Evolutionary conservation across 352 stramenopile species (phyloP), one percentile per base, ranked within the genome.

Genomic region (Phytophthora ohioensis): DNA sequence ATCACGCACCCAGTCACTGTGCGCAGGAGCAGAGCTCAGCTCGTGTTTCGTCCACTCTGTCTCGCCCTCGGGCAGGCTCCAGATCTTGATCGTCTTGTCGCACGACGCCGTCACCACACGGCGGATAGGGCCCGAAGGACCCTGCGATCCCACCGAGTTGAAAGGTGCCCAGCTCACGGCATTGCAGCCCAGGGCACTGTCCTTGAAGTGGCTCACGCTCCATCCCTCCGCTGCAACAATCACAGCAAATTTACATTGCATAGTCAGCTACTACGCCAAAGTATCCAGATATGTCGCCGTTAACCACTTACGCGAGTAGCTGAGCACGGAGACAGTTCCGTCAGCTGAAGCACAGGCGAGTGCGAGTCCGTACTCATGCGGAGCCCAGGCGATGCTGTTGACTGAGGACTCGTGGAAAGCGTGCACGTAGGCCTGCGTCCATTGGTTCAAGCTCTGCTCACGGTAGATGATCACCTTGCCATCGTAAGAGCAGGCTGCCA

Each of bases 401-500:
- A 99, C 96, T 71, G 70, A 95, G 63, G 87, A 84, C 48, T 97
- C 82, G 78, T 96, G 88, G 71, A 96, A 95, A 42, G 76, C 75
- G 73, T 97, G 89, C 70, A 93, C 80, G 76, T 99, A 97, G 27
- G 98, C 82, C 51, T 97, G 75, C 45, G 82, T 91, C 97, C 97
- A 99, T 70, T 98, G 88, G 70, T 97, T 94, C 38, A 95, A 80
- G 47, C 90, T 89, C 64, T 93, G 88, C 83, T 99, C 97, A 27
- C 93, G 88, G 84, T 98, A 98, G 72, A 99, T 98, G 62, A 99
- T 93, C 3, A 99, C 97, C 55, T 97, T 98, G 57, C 96, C 95
- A 76, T 99, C 97, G 80, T 99, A 99, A 35, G 91, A 98, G 79
- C 97, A 99, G 38, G 94, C 98, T 36, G 98, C 98, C 21, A 99